phyloP scores from a whole-genome alignment of 768 basidiomycete genomes.

The Suillus decipiens region DNA sequence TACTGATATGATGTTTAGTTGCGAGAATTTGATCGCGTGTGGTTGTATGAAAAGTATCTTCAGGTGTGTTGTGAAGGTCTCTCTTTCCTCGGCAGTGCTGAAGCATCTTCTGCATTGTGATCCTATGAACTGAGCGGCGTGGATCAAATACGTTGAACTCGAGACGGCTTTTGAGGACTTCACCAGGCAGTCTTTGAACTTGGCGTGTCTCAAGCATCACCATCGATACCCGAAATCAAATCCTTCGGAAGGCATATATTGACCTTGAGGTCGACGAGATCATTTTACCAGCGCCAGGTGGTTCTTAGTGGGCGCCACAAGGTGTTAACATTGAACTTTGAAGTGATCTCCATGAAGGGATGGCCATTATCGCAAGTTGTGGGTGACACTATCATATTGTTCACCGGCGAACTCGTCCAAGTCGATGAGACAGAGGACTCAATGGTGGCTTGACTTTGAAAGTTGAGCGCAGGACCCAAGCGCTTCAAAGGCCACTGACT shows the following conservation, averaged over 20 bases:
- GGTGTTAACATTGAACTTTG: no score
- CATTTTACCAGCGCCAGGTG: constrained; percentile 86
- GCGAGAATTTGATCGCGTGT: constrained; percentile 93
- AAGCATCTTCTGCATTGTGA: constrained; percentile 57
- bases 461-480: no score
- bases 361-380: no score
- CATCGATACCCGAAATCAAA: constrained; percentile 95
- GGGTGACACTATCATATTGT: no score
- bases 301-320: constrained; percentile 90
- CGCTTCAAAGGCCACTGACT: no score
- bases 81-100: not conserved
- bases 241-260: constrained; percentile 92
- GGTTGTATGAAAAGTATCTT: constrained; percentile 94
- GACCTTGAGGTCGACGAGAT: constrained; percentile 93
- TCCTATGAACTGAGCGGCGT: constrained; percentile 85
- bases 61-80: constrained; percentile 53
- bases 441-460: no score
- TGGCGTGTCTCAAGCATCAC: constrained; percentile 75
- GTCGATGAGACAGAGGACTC: no score
- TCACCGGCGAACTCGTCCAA: no score
- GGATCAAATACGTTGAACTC: constrained; percentile 95
- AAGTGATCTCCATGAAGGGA: no score
- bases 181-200: constrained; percentile 91
- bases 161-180: constrained; percentile 88
- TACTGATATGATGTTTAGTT: constrained; percentile 49